phyloP scores from a whole-genome alignment of 305 asterid genomes.

The Plantago coronopus region DNA sequence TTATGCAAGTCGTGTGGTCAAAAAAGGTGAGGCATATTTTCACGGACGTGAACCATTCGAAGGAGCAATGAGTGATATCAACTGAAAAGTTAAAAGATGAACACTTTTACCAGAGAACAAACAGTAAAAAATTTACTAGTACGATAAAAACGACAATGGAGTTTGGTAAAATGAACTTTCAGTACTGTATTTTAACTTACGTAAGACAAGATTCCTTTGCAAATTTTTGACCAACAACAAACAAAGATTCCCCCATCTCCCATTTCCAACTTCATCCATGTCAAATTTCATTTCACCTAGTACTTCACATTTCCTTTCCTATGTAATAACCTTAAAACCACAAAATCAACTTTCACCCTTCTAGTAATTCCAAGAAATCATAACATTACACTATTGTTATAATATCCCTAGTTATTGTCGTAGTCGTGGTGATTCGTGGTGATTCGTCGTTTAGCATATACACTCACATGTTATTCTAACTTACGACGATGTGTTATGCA shows the following conservation, averaged over 20 bases:
- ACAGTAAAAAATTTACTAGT: background rate
- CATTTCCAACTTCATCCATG: constrained; percentile 2
- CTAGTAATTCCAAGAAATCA: too few species aligned
- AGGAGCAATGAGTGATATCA: background rate
- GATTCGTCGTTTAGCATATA: too few species aligned
- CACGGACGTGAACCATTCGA: too few species aligned
- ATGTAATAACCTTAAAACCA: background rate
- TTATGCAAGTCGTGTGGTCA: too few species aligned
- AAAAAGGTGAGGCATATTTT: too few species aligned
- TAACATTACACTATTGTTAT: too few species aligned
- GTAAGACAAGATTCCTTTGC: constrained; percentile 2
- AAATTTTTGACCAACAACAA: constrained; percentile 3
- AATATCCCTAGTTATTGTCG: too few species aligned
- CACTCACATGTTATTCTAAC: too few species aligned
- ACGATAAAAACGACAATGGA: background rate
- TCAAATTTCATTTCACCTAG: background rate
- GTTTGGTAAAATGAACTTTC: background rate
- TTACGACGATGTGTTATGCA: too few species aligned
- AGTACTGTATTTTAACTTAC: background rate
- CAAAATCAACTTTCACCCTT: constrained; percentile 2
- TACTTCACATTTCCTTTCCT: too few species aligned
- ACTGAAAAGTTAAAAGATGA: background rate
- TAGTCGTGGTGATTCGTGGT: too few species aligned
- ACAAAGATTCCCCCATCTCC: background rate
- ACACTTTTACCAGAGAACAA: background rate